Evolutionary conservation across 2,329 filamentous ascomycete genomes (phyloP), one percentile per base, ranked within the genome.

Genomic region (Sclerotinia nivalis): DNA sequence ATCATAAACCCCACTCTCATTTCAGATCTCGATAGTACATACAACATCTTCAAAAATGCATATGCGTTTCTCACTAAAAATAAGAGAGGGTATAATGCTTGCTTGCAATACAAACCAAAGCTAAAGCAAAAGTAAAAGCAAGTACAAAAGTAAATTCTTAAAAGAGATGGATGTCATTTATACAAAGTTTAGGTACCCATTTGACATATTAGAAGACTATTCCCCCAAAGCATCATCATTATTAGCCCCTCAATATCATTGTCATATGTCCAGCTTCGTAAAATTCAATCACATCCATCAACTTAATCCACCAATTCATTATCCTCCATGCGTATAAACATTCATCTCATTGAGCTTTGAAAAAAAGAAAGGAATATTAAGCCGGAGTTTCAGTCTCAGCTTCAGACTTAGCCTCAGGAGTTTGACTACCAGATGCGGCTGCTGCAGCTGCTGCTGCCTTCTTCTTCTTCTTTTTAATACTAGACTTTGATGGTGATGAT

Each of bases 401-500:
- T 50, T 49, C 60, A 37, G 45, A 15, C 28, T 49, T 62, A 20
- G 40, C 18, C 18, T 62, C 43, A 49, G 28, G 25, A 40, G 47
- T 22, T 12, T 37, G 31, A 52, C 9, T 20, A 43, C 31, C 31
- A 25, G 60, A 37, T 28, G 47, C 61, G 2, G 61, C 47, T 1
- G 61, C 60, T 2, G 60, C 61, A 1, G 60, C 60, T 1, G 60
- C 60, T 1, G 60, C 59, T 0, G 60, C 45, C 20, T 22, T 45
- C 49, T 37, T 65, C 61, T 52, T 65, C 34, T 52, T 54, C 34
- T 47, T 65, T 49, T 54, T 65, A 50, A 52, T 50, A 13, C 22
- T 65, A 28, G 61, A 52, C n/a, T 65, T 81, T 98, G 70, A 92
- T 98, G 74, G 87, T 18, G 73, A 74, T 50, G 73, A 73, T 31